Percentiles rank a stretch among this genome's conserved stretches.
Conservation (phyloP, 495 filamentous ascomycete species). For the Cryomyces antarcticus region DNA sequence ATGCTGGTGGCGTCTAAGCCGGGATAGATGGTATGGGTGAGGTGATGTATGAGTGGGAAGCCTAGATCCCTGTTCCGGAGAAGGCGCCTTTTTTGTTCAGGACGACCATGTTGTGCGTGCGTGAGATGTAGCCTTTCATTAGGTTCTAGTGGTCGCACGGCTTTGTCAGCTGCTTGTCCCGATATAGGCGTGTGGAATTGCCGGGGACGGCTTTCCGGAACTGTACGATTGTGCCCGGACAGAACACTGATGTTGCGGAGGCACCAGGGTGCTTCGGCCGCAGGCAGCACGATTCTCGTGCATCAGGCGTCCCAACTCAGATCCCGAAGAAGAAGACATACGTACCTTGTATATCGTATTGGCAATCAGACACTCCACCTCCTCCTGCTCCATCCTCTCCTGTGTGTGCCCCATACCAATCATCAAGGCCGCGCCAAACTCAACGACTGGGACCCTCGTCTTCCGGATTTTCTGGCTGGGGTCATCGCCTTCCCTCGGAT, state of each 20-base stretch:
- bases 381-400: slow-evolving; percentile 70
- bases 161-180: too few relatives aligned
- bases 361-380: slow-evolving; percentile 85
- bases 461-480: slow-evolving; percentile 34
- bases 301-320: too few relatives aligned
- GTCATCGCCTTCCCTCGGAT: too few relatives aligned
- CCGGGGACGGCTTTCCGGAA: too few relatives aligned
- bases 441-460: slow-evolving; percentile 58
- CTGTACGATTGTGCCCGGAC: too few relatives aligned
- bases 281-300: too few relatives aligned
- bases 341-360: slow-evolving; percentile 97
- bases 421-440: slow-evolving; percentile 50
- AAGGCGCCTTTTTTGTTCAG: slow-evolving; percentile 82
- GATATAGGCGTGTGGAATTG: too few relatives aligned
- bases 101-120: slow-evolving; percentile 72
- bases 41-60: background rate
- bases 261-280: too few relatives aligned
- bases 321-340: slow-evolving; percentile 10
- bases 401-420: slow-evolving; percentile 25
- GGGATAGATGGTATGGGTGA: too few relatives aligned
- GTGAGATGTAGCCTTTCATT: slow-evolving; percentile 95
- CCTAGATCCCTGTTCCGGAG: slow-evolving; percentile 73
- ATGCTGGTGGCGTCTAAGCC: too few relatives aligned
- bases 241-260: too few relatives aligned
- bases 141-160: too few relatives aligned